Conservation (phyloP, 148 eudicot genomes). For the Heliamphora exappendiculata region DNA sequence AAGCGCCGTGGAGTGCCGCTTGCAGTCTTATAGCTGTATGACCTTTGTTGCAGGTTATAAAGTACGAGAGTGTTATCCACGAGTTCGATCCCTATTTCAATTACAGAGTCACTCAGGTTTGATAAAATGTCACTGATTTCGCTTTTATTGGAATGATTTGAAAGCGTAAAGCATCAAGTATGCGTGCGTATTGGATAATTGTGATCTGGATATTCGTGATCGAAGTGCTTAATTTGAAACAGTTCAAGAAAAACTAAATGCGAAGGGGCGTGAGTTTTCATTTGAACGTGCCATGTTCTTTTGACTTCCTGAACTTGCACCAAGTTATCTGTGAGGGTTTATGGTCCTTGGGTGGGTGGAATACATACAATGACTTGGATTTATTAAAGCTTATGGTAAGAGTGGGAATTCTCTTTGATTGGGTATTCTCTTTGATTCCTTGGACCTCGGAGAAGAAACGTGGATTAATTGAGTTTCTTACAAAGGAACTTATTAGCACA, state of each 20-base stretch:
- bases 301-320: neutral
- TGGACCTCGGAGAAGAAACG: neutral
- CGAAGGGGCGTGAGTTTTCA: too few relatives aligned
- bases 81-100: slow-evolving; percentile 95
- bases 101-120: slow-evolving; percentile 89
- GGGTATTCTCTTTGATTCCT: too few relatives aligned
- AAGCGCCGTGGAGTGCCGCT: neutral
- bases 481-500: neutral
- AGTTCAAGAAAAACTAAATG: neutral
- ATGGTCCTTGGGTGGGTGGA: neutral
- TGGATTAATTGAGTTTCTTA: neutral
- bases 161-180: neutral
- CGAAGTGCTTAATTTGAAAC: neutral
- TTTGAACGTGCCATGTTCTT: too few relatives aligned
- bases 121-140: neutral
- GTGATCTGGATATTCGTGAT: too few relatives aligned
- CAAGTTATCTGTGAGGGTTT: neutral
- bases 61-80: slow-evolving; percentile 90
- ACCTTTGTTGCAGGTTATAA: slow-evolving; percentile 53
- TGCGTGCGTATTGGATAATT: too few relatives aligned
- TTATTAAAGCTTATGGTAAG: neutral
- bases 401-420: neutral
- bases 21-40: neutral
- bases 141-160: neutral
- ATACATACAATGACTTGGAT: neutral